These are phyloP conservation scores for Fusarium sp. DNA, from an alignment of 2,329 filamentous ascomycete genomes.

Conservation along the genomic window DNA sequence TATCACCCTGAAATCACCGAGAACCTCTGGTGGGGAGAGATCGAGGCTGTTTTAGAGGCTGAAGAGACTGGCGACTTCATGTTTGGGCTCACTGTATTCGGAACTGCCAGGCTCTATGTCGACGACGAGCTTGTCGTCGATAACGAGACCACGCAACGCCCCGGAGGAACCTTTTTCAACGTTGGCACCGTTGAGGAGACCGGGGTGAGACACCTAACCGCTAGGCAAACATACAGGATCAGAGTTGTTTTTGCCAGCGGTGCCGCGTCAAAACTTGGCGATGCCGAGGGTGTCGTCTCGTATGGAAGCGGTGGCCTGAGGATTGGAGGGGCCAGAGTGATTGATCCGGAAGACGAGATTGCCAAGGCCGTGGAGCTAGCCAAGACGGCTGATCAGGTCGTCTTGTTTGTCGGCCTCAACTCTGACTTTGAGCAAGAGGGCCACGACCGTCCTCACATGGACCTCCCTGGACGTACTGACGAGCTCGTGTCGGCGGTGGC, in stretches of 20 bases:
- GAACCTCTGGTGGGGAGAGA: constrained; percentile 69
- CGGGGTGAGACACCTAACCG: constrained; percentile 67
- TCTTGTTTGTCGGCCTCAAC: constrained; percentile 83
- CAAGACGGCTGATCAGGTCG: constrained; percentile 77
- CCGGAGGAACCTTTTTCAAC: constrained; percentile 74
- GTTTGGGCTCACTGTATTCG: constrained; percentile 74
- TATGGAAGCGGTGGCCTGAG: constrained; percentile 68
- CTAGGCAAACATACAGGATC: constrained; percentile 69
- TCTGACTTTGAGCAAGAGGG: constrained; percentile 86
- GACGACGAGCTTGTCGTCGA: constrained; percentile 73
- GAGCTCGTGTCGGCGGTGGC: constrained; percentile 75
- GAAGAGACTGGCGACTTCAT: constrained; percentile 71
- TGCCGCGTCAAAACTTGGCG: constrained; percentile 66
- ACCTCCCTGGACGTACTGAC: constrained; percentile 79
- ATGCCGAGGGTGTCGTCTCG: constrained; percentile 60
- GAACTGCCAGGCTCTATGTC: constrained; percentile 70
- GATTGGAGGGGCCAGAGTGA: constrained; percentile 69
- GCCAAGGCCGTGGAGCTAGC: constrained; percentile 75
- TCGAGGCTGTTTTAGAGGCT: constrained; percentile 70
- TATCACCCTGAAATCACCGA: constrained; percentile 63
- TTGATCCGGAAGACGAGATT: constrained; percentile 70
- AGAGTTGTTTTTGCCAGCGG: constrained; percentile 70
- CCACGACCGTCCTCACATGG: constrained; percentile 81
- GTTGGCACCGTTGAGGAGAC: constrained; percentile 72
- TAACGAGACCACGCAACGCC: constrained; percentile 71